Percentiles rank a stretch among this genome's conserved stretches.
These are phyloP conservation scores for Hydrangea macrophylla DNA, from an alignment of 148 eudicot genomes.

Conservation along the genomic window DNA sequence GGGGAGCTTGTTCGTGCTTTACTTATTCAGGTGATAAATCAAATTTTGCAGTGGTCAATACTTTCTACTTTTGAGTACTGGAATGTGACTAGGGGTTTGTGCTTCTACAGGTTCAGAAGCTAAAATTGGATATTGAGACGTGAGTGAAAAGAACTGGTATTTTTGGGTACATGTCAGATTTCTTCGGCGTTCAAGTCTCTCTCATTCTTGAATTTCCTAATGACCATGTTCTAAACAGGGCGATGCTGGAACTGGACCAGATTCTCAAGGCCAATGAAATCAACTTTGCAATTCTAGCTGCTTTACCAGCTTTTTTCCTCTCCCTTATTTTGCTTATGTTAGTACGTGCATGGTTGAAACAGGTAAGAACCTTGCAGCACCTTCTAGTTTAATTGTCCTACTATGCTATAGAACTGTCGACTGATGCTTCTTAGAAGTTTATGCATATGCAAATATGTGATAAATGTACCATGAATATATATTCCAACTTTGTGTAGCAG, in stretches of 20 bases:
- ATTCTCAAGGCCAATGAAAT: constrained; percentile 97
- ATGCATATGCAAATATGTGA: too few species aligned
- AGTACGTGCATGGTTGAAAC: constrained; percentile 84
- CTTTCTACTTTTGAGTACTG: constrained; percentile 14
- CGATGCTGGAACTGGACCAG: constrained; percentile 98
- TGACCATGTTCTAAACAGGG: constrained; percentile 46
- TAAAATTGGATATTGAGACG: constrained; percentile 94
- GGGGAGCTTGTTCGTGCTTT: constrained; percentile 96
- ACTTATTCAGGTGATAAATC: constrained; percentile 76
- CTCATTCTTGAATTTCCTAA: constrained; percentile 11
- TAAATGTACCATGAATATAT: too few species aligned
- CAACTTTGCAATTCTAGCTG: constrained; percentile 96
- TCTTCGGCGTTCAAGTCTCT: constrained; percentile 11
- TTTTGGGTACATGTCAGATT: constrained; percentile 7
- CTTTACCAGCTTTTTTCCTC: constrained; percentile 83
- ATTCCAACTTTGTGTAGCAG: too few species aligned
- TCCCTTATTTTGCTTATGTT: constrained; percentile 56
- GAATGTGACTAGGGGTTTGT: constrained; percentile 18
- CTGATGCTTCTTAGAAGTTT: not conserved
- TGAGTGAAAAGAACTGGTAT: constrained; percentile 38
- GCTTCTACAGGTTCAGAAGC: constrained; percentile 86
- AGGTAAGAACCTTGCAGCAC: constrained; percentile 40
- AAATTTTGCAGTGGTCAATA: not conserved
- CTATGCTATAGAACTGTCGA: not conserved
- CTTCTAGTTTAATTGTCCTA: not conserved